phyloP scores from a whole-genome alignment of 2,329 filamentous ascomycete genomes.

The Ilyonectria sp. region DNA sequence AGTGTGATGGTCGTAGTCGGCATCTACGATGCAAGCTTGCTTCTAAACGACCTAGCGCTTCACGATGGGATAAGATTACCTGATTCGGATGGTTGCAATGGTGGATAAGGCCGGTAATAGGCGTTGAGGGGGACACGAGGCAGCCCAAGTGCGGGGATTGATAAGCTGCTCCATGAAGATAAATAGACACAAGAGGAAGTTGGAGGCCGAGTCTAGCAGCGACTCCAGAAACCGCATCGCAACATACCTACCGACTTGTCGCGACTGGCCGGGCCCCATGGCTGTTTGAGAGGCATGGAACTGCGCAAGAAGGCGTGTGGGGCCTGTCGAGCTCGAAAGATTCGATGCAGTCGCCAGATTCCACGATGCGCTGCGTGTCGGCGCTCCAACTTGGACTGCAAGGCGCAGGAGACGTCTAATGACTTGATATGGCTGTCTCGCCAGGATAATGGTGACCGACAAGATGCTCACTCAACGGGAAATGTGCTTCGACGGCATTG shows the following conservation, averaged over 20 bases:
- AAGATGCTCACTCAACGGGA: not conserved
- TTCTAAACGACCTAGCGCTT: not conserved
- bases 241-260: not conserved
- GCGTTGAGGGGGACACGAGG: not conserved
- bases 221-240: not conserved
- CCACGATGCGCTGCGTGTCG: not conserved
- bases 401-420: not conserved
- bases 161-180: not conserved
- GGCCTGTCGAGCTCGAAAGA: constrained; percentile 4
- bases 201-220: not conserved
- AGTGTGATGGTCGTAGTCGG: not conserved
- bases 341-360: not conserved
- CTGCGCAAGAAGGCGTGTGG: constrained; percentile 6
- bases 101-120: not conserved
- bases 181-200: constrained; percentile 1
- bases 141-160: constrained; percentile 8
- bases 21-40: not conserved
- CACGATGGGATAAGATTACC: constrained; percentile 10
- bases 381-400: constrained; percentile 2
- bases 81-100: constrained; percentile 1
- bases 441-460: not conserved
- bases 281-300: not conserved
- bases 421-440: constrained; percentile 1
- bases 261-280: not conserved
- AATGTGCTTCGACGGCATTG: constrained; percentile 2